Conservation (phyloP, 805 yeast genomes). For the Pichia cephalocereana region DNA sequence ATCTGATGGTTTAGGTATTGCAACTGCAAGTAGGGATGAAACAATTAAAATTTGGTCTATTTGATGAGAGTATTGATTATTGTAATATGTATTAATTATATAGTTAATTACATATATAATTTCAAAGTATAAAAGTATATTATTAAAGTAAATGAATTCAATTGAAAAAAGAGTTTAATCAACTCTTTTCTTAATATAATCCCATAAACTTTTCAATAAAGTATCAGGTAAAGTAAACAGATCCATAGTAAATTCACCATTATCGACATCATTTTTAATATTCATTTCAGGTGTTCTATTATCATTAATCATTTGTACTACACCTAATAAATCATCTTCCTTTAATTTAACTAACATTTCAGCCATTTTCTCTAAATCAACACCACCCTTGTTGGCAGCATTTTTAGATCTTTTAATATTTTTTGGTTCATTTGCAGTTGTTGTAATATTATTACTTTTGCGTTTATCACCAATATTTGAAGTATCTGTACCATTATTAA, state of each 20-base stretch:
- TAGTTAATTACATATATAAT: too few species aligned
- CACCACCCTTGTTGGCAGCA: slow-evolving; percentile 58
- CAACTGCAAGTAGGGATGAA: slow-evolving; percentile 76
- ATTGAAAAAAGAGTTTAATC: slow-evolving; percentile 11
- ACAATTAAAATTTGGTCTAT: slow-evolving; percentile 58
- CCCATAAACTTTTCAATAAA: slow-evolving; percentile 87
- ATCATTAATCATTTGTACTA: slow-evolving; percentile 96
- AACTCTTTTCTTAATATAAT: slow-evolving; percentile 70
- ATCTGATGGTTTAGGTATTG: slow-evolving; percentile 67
- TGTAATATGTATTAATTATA: not conserved
- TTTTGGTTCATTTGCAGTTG: slow-evolving; percentile 26
- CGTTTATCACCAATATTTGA: slow-evolving; percentile 12
- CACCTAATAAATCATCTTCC: slow-evolving; percentile 89
- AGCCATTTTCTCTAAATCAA: slow-evolving; percentile 86
- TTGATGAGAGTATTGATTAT: not conserved
- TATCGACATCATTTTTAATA: slow-evolving; percentile 89
- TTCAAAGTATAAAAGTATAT: not conserved
- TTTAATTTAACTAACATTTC: slow-evolving; percentile 77
- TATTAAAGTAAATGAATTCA: not conserved
- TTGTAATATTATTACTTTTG: slow-evolving; percentile 15
- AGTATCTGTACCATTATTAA: slow-evolving; percentile 1
- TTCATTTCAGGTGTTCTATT: slow-evolving; percentile 93
- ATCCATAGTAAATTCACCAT: slow-evolving; percentile 96
- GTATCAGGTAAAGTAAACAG: slow-evolving; percentile 88
- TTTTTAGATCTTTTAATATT: slow-evolving; percentile 42